Evolutionary conservation across 768 basidiomycete genomes (phyloP), one percentile per base, ranked within the genome.

Genomic region (Rhodotorula diobovata): DNA sequence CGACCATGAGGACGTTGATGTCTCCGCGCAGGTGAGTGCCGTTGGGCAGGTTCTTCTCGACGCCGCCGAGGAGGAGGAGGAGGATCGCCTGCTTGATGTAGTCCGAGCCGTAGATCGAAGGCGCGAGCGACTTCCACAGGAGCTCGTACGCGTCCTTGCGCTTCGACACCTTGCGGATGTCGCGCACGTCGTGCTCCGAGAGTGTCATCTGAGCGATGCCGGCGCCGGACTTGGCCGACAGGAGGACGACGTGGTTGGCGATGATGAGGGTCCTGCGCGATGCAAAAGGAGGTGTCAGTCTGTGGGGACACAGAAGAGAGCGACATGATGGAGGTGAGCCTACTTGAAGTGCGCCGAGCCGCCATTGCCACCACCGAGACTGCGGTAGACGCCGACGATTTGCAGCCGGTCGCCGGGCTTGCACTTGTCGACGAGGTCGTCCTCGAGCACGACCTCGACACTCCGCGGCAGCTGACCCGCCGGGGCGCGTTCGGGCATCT

Each of bases 1-100:
- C 96, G 68, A 99, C 94, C 95, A 99, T 98, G 77, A 99, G 87
- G 78, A 98, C 84, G 81, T 99, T 99, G 85, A 99, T 98, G 81
- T 99, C 96, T 56, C 96, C 96, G 84, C 96, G 89, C 78, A 98
- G 95, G 79, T 98, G 96, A 2, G 96, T 97, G 62, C 96, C 95
- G 79, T 99, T 98, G 37, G 89, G 86, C 66, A 98, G 82, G 80
- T 98, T 98, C 85, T 99, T 99, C 82, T 98, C 96, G 61, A 92
- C 90, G 39, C 96, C 96, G 43, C 95, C 93, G 53, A 99, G 88
- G 25, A 99, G 86, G 20, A 99, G 86, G 37, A 99, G 87, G 25
- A 97, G 84, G 77, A 97, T 86, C 25, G 96, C 94, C 70, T 88
- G 87, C 80, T 99, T 99, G 82, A 99, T 97, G 78, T 90, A 88